phyloP scores from a whole-genome alignment of 805 yeast species.

The Teunomyces gatunensis region DNA sequence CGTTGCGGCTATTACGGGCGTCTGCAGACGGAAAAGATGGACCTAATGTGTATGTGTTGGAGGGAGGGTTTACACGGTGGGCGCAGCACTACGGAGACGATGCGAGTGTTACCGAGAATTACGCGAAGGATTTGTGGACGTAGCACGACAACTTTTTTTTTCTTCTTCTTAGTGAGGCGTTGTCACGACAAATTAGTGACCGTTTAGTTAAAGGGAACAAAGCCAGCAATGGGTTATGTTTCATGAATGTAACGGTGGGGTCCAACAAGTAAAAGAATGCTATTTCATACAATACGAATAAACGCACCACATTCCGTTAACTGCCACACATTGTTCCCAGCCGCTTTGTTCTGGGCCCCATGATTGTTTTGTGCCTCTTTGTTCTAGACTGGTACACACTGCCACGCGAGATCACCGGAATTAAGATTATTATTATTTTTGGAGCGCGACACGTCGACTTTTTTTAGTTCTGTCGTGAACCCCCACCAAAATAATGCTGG shows the following conservation, averaged over 20 bases:
- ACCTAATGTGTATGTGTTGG: conserved; percentile 60
- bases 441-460: too few species aligned
- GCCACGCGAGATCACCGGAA: too few species aligned
- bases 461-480: too few species aligned
- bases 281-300: not conserved
- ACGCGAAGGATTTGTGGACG: conserved; percentile 36
- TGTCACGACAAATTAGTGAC: conserved; percentile 1
- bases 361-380: too few species aligned
- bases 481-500: too few species aligned
- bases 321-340: too few species aligned
- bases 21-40: conserved; percentile 31
- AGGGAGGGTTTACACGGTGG: conserved; percentile 89
- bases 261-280: too few species aligned
- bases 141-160: conserved; percentile 3
- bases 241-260: not conserved
- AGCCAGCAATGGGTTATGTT: conserved; percentile 1
- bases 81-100: conserved; percentile 73
- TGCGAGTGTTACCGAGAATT: conserved; percentile 53
- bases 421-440: too few species aligned
- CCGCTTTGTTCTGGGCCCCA: too few species aligned
- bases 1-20: conserved; percentile 56
- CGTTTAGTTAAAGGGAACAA: not conserved
- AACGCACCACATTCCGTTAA: too few species aligned
- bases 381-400: too few species aligned
- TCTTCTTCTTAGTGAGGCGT: not conserved